Evolutionary conservation across 805 yeast genomes (phyloP), one percentile per base, ranked within the genome.

Genomic region (Metschnikowia bowlesiae): DNA sequence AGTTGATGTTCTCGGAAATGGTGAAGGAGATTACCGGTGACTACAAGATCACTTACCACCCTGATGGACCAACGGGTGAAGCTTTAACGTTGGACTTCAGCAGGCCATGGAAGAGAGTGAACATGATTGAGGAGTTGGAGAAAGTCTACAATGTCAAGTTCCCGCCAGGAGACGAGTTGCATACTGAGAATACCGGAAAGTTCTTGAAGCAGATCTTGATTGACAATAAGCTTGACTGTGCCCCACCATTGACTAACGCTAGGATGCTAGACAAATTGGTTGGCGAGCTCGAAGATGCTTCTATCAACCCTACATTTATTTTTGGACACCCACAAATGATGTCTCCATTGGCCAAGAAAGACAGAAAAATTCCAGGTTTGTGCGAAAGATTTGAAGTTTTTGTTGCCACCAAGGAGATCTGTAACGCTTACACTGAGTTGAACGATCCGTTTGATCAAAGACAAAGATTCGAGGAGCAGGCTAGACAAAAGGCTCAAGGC

Each of bases 251-350:
- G 65, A 92, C 99, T 62, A 92, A 92, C 74, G 97, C 99, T 50
- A 88, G 99, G 78, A 92, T 92, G 97, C 83, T 94, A 69, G 99
- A 94, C 80, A 91, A 89, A 79, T 83, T 92, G 57, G 97, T 92
- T 62, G 98, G 99, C 67, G 97, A 89, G 70, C 82, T 86, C 70
- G 99, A 92, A 78, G 97, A 91, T 65, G 78, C 83, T 47, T 89
- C 95, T 68, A 87, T 92, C 73, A 94, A 89, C 80, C 99, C 99
- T 62, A 94, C 98, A 43, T 92, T 92, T 73, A 88, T 92, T 71
- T 91, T 89, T 65, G 99, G 99, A 62, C 99, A 92, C 73, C 99
- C 99, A 53, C 97, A 92, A 78, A 89, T 92, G 95, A 92, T 92
- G 99, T 92, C 98, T 51, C 99, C 99, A 59, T 81, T 92, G 73